Evolutionary conservation across 1,284 basidiomycete species (phyloP).

Genomic region (Rhodotorula sp.): DNA sequence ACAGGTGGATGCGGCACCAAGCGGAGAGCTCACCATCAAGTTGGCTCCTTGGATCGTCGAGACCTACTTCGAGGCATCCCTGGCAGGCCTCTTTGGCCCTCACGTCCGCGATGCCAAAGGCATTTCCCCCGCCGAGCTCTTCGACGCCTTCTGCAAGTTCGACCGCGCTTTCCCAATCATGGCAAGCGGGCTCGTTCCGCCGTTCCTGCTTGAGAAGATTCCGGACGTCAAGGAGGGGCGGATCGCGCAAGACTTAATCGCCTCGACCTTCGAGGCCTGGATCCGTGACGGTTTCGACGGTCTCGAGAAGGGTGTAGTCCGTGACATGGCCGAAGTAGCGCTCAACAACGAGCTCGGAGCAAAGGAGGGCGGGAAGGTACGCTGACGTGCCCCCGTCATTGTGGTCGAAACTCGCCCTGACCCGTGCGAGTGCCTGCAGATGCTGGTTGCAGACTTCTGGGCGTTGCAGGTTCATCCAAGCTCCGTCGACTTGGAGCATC

Average conservation of each 20-base stretch:
- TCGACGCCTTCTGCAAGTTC: slow-evolving; percentile 45
- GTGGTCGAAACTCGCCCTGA: too few relatives aligned
- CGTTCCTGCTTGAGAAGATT: slow-evolving; percentile 29
- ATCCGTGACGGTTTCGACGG: slow-evolving; percentile 34
- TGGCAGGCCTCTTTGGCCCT: slow-evolving; percentile 32
- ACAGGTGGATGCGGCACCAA: not conserved
- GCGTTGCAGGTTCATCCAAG: slow-evolving; percentile 19
- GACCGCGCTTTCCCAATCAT: slow-evolving; percentile 49
- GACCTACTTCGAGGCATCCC: slow-evolving; percentile 26
- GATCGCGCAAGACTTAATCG: slow-evolving; percentile 43
- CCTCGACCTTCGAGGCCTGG: slow-evolving; percentile 46
- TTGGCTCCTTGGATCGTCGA: slow-evolving; percentile 26
- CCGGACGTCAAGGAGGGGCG: slow-evolving; percentile 24
- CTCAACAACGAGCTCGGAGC: slow-evolving; percentile 42
- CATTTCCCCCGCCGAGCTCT: slow-evolving; percentile 10
- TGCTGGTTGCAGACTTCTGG: slow-evolving; percentile 21
- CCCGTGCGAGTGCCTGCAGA: too few relatives aligned
- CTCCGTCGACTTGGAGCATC: too few relatives aligned
- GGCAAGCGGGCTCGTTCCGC: slow-evolving; percentile 42
- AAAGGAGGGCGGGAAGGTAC: slow-evolving; percentile 35
- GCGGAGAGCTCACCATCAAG: slow-evolving; percentile 19
- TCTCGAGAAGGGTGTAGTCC: slow-evolving; percentile 35
- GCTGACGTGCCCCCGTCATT: not conserved
- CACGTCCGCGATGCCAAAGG: slow-evolving; percentile 6
- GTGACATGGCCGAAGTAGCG: slow-evolving; percentile 39